phyloP scores from a whole-genome alignment of 768 basidiomycete genomes.

The Leccinum boreale region DNA sequence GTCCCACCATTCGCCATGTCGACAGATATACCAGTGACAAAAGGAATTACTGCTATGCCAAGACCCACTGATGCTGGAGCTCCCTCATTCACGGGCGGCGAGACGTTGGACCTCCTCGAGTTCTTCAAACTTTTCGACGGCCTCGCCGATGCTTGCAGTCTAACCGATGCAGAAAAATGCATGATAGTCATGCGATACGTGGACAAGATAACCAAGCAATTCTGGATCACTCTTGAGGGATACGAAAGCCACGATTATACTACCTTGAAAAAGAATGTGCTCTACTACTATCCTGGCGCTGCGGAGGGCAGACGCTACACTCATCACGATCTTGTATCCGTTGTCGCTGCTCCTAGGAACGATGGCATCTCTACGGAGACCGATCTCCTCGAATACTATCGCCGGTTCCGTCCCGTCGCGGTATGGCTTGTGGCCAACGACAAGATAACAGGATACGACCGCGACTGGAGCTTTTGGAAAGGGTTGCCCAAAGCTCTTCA shows the following conservation, averaged over 20 bases:
- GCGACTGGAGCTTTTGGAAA: background rate
- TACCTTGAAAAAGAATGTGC: background rate
- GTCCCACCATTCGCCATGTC: background rate
- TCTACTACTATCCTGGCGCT: background rate
- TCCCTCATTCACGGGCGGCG: background rate
- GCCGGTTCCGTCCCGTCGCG: background rate
- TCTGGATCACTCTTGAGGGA: background rate
- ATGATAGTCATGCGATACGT: background rate
- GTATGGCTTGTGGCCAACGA: background rate
- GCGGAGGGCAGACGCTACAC: background rate
- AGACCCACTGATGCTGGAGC: no score
- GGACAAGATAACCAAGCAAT: background rate
- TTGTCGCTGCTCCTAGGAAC: background rate
- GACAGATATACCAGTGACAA: background rate
- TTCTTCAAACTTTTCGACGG: background rate
- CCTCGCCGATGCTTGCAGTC: background rate
- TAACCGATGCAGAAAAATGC: background rate
- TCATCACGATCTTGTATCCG: background rate
- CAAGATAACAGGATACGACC: background rate
- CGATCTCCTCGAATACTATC: background rate
- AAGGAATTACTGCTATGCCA: background rate
- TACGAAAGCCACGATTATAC: background rate
- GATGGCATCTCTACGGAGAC: background rate
- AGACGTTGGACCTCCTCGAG: background rate
- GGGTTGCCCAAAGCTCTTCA: background rate